Percentiles rank a stretch among this genome's conserved stretches.
These are phyloP conservation scores for Endotrypanum monterogeii DNA, from an alignment of 208 protist genomes.

Conservation along the genomic window DNA sequence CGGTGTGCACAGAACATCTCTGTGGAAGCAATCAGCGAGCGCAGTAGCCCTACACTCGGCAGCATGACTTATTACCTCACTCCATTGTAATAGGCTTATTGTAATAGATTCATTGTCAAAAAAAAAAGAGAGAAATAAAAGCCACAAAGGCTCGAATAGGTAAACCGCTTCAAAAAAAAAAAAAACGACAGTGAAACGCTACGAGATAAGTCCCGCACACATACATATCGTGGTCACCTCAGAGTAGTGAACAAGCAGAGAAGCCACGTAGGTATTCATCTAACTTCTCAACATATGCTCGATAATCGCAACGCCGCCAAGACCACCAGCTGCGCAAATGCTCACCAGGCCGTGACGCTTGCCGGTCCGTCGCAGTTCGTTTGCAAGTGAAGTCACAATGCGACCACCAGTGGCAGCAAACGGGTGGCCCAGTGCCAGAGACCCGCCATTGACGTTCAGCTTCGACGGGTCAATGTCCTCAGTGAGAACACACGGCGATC, in stretches of 20 bases:
- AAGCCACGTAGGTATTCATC: neutral
- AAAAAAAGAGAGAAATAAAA: neutral
- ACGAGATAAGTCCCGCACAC: neutral
- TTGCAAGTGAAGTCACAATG: slow-evolving; percentile 73
- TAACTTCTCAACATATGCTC: slow-evolving; percentile 61
- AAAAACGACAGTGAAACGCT: neutral
- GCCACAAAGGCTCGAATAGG: too few species aligned
- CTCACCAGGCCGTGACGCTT: slow-evolving; percentile 82
- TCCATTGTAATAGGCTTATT: too few species aligned
- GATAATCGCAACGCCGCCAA: slow-evolving; percentile 74
- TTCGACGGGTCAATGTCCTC: slow-evolving; percentile 70
- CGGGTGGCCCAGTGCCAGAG: slow-evolving; percentile 84
- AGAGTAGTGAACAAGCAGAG: neutral
- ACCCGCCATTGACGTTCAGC: slow-evolving; percentile 81
- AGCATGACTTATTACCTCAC: neutral
- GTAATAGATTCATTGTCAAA: neutral
- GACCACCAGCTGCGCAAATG: slow-evolving; percentile 89
- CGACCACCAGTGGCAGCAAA: slow-evolving; percentile 89
- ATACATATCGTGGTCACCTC: neutral
- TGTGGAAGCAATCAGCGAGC: neutral
- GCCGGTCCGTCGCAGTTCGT: slow-evolving; percentile 77
- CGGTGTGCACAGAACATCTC: neutral
- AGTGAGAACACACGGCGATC: slow-evolving; percentile 36
- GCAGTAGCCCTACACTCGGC: neutral
- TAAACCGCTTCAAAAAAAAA: neutral